A percentile compares a stretch with the other conserved stretches of the same genome.
Evolutionary conservation across 371 early-diverging fungal genomes (phyloP).

Genomic region (Mortierella polycephala): DNA sequence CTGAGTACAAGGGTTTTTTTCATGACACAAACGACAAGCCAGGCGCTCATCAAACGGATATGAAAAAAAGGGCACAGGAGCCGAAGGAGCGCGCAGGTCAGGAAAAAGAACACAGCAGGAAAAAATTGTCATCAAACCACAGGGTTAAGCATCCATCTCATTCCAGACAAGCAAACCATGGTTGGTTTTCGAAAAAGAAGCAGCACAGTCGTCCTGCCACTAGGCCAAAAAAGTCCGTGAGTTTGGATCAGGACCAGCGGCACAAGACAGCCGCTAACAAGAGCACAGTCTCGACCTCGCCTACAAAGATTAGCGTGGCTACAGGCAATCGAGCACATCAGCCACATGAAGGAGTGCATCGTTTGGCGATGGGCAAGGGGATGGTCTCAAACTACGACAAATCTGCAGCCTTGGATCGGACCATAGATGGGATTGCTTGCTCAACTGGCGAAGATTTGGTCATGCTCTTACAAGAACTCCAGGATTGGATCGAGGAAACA

Average conservation of each 20-base stretch:
- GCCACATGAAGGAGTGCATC: not conserved
- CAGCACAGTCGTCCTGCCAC: constrained; percentile 10
- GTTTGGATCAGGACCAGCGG: not conserved
- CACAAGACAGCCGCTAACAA: not conserved
- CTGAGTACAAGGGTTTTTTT: no score
- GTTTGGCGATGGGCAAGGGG: constrained; percentile 29
- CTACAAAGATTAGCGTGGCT: not conserved
- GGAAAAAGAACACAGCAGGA: no score
- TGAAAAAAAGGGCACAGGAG: no score
- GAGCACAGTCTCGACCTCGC: not conserved
- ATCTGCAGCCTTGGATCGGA: constrained; percentile 14
- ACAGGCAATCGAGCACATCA: not conserved
- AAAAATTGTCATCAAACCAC: no score
- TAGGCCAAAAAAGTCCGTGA: constrained; percentile 2
- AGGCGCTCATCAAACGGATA: no score
- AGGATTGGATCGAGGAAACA: constrained; percentile 25
- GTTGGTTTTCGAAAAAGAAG: constrained; percentile 26
- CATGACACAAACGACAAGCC: no score
- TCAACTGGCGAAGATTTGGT: constrained; percentile 39
- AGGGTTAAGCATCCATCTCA: no score
- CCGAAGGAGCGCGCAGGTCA: no score
- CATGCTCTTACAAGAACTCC: constrained; percentile 31
- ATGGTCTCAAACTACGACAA: constrained; percentile 24
- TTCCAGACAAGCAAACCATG: no score
- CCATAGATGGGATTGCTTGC: constrained; percentile 47